These are phyloP conservation scores for Fusarium marasasianum DNA, from an alignment of 2,329 filamentous ascomycete species.

Conservation along the genomic window DNA sequence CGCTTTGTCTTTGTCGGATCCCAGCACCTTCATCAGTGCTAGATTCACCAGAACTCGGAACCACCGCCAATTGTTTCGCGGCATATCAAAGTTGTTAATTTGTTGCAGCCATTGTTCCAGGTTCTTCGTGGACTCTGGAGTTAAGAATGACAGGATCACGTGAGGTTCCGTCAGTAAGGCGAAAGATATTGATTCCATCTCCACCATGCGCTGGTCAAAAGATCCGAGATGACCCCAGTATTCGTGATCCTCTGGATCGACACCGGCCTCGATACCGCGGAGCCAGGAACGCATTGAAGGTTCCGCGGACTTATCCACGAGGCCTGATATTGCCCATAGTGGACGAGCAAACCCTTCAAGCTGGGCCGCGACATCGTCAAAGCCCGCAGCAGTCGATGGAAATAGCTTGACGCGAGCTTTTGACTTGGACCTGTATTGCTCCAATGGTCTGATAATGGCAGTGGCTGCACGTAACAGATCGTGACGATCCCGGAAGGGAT, in stretches of 20 bases:
- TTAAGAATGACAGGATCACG: constrained; percentile 45
- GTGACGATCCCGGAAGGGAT: constrained; percentile 47
- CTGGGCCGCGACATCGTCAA: constrained; percentile 55
- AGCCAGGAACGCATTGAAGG: constrained; percentile 48
- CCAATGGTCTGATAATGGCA: constrained; percentile 48
- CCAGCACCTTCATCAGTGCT: constrained; percentile 53
- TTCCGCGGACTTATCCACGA: constrained; percentile 49
- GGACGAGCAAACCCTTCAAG: constrained; percentile 57
- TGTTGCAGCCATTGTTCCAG: constrained; percentile 53
- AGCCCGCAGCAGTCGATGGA: constrained; percentile 50
- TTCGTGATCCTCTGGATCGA: constrained; percentile 46
- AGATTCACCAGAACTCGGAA: constrained; percentile 61
- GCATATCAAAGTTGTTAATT: constrained; percentile 56
- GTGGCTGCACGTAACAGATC: constrained; percentile 49
- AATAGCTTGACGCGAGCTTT: constrained; percentile 51
- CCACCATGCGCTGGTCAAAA: constrained; percentile 63
- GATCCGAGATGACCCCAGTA: constrained; percentile 59
- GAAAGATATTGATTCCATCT: constrained; percentile 60
- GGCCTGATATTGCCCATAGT: constrained; percentile 46
- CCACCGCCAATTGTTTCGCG: constrained; percentile 61
- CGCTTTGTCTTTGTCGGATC: constrained; percentile 47
- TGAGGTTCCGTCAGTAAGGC: constrained; percentile 55
- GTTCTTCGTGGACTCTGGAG: constrained; percentile 44
- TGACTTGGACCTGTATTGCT: constrained; percentile 45
- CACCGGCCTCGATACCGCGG: constrained; percentile 44